Evolutionary conservation across 768 basidiomycete genomes (phyloP), one percentile per base, ranked within the genome.

Genomic region (Termitomyces sp.): DNA sequence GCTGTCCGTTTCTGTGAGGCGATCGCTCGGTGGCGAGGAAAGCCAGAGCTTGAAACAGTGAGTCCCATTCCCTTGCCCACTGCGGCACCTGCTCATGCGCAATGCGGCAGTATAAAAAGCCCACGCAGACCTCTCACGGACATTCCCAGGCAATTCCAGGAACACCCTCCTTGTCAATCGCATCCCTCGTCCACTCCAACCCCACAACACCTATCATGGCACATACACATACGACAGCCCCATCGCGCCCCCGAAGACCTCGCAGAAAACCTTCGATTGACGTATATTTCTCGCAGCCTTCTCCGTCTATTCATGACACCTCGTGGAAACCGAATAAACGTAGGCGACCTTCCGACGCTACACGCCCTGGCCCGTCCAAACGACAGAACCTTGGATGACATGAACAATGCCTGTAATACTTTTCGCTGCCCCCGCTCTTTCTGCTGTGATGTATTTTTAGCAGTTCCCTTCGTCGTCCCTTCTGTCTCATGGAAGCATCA

Each of bases 1-100:
- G 84, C 88, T 0, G 77, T 91, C 5, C 76, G 89, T 49, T 94
- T 90, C 65, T 91, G 86, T 65, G 91, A 94, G 66, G 89, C 89
- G 35, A 79, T 93, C 43, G 84, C 88, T 1, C 82, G 81, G 52
- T 94, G 91, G 92, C 75, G 90, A 62, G 91, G 91, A 3, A 89
- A 87, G 65, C 91, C 91, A 37, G 92, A 93, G 63, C 78, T 94
- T 8, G 88, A 90, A 71, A 87, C 85, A 3, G 89, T 90, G 58
- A 65, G 79, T 54, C 42, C 42, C 32, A 29, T 60, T 55, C 59
- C 34, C 54, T 41, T 55, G 37, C 41, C 25, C 50, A 60, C 23
- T 64, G 44, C 58, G 65, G 61, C 66, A 64, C 65, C 61, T 67
- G 58, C 65, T 69, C 64, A 58, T 53, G 57, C 42, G 66, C 65